phyloP scores from a whole-genome alignment of 495 filamentous ascomycete species.

The Penicillium angulare region DNA sequence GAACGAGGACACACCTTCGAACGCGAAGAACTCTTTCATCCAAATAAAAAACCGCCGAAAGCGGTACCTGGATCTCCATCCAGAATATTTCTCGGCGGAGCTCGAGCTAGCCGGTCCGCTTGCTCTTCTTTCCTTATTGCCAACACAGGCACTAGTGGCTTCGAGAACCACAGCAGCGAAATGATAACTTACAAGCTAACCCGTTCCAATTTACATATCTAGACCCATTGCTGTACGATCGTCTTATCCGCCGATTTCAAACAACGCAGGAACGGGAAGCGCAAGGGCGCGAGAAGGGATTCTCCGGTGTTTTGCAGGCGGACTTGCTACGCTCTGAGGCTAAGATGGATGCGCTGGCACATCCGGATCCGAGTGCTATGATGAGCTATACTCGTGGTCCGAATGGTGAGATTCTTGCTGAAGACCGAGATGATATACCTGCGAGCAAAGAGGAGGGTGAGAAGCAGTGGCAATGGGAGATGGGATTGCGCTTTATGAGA shows the following conservation, averaged over 20 bases:
- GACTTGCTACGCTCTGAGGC: slow-evolving; percentile 72
- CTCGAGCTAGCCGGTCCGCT: slow-evolving; percentile 64
- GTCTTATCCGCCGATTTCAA: slow-evolving; percentile 75
- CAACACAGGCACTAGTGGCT: slow-evolving; percentile 3
- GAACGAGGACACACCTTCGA: slow-evolving; percentile 8
- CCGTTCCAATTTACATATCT: slow-evolving; percentile 27
- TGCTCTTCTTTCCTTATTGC: slow-evolving; percentile 30
- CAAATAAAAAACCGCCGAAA: slow-evolving; percentile 61
- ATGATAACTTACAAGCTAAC: slow-evolving; percentile 15
- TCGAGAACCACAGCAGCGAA: slow-evolving; percentile 6
- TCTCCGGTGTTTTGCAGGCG: slow-evolving; percentile 68
- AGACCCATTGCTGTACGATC: slow-evolving; percentile 81
- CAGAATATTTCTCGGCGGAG: slow-evolving; percentile 61
- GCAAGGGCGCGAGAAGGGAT: slow-evolving; percentile 69
- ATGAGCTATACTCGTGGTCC: slow-evolving; percentile 46
- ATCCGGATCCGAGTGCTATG: slow-evolving; percentile 53
- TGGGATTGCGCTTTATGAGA: slow-evolving; percentile 66
- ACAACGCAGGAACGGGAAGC: slow-evolving; percentile 68
- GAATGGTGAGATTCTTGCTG: slow-evolving; percentile 55
- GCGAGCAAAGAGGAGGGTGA: slow-evolving; percentile 62
- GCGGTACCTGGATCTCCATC: slow-evolving; percentile 60
- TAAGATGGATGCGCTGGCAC: slow-evolving; percentile 59
- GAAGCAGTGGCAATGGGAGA: slow-evolving; percentile 64
- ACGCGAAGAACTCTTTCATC: slow-evolving; percentile 27
- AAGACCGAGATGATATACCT: slow-evolving; percentile 58